These are phyloP conservation scores for Pneumocystis jirovecii DNA, from an alignment of 1,139 yeast genomes.

Conservation along the genomic window DNA sequence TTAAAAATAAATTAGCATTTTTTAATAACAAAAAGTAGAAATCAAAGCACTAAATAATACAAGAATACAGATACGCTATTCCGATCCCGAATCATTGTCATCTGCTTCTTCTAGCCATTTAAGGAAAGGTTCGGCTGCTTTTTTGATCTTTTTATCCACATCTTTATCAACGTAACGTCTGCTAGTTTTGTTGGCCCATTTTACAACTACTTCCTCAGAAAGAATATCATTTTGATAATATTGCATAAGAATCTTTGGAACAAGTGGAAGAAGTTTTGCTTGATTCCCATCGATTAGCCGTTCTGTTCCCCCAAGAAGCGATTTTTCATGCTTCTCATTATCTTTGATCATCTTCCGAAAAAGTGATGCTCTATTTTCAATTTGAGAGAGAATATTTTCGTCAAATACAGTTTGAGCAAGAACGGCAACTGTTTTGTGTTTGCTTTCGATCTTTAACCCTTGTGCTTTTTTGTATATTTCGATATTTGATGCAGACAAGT, in stretches of 20 bases:
- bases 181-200: constrained; percentile 86
- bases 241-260: constrained; percentile 70
- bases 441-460: constrained; percentile 58
- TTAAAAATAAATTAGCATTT: not conserved
- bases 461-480: constrained; percentile 83
- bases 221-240: constrained; percentile 72
- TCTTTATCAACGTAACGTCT: constrained; percentile 91
- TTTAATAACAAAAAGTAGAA: not conserved
- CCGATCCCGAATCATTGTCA: constrained; percentile 46
- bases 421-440: constrained; percentile 73
- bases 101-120: constrained; percentile 94
- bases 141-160: constrained; percentile 80
- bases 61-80: constrained; percentile 6
- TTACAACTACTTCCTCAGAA: constrained; percentile 63
- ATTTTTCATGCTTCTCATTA: constrained; percentile 53
- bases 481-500: constrained; percentile 51
- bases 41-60: not conserved
- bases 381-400: constrained; percentile 57
- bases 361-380: constrained; percentile 66
- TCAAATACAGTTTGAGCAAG: constrained; percentile 82
- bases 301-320: constrained; percentile 89
- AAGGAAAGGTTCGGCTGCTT: constrained; percentile 88
- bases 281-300: constrained; percentile 76
- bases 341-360: constrained; percentile 16
- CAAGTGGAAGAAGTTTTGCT: constrained; percentile 53